phyloP scores from a whole-genome alignment of 495 filamentous ascomycete species.

The Daldinia childiae region DNA sequence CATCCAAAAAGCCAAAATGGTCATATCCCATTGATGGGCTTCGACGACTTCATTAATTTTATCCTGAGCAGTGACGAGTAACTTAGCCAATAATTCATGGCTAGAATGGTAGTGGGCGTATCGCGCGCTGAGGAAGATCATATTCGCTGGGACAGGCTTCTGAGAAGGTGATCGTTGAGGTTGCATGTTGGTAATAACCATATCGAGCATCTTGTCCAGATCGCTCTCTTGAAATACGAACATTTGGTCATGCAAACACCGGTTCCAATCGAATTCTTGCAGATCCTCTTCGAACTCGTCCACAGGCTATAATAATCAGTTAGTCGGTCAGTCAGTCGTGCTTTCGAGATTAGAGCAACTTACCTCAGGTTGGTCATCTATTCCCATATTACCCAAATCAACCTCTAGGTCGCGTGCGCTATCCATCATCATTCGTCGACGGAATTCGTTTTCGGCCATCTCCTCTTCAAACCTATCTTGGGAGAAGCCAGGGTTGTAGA shows the following conservation, averaged over 20 bases:
- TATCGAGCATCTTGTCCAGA: constrained; percentile 86
- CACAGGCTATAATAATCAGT: constrained; percentile 63
- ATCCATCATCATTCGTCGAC: constrained; percentile 99
- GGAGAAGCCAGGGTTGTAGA: constrained; percentile 91
- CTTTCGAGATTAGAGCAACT: constrained; percentile 38
- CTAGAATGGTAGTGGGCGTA: constrained; percentile 98
- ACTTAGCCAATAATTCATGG: constrained; percentile 78
- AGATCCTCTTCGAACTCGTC: constrained; percentile 89
- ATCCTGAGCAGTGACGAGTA: constrained; percentile 88
- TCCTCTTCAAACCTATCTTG: constrained; percentile 97
- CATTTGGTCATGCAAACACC: constrained; percentile 98
- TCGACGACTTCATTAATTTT: constrained; percentile 98
- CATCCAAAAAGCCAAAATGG: constrained; percentile 97
- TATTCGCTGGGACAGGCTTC: constrained; percentile 96
- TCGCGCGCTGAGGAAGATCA: constrained; percentile 92
- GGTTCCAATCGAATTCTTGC: constrained; percentile 97
- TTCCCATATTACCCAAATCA: constrained; percentile 91
- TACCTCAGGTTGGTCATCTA: constrained; percentile 96
- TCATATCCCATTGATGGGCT: constrained; percentile 98
- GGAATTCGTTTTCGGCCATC: constrained; percentile 95
- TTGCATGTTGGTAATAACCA: constrained; percentile 98
- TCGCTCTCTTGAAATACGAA: constrained; percentile 98
- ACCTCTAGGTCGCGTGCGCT: constrained; percentile 98
- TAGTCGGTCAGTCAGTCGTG: constrained; percentile 1
- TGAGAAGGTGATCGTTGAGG: constrained; percentile 94